These are phyloP conservation scores for Entophlyctis helioformis DNA, from an alignment of 192 early-diverging fungal genomes.

Conservation along the genomic window DNA sequence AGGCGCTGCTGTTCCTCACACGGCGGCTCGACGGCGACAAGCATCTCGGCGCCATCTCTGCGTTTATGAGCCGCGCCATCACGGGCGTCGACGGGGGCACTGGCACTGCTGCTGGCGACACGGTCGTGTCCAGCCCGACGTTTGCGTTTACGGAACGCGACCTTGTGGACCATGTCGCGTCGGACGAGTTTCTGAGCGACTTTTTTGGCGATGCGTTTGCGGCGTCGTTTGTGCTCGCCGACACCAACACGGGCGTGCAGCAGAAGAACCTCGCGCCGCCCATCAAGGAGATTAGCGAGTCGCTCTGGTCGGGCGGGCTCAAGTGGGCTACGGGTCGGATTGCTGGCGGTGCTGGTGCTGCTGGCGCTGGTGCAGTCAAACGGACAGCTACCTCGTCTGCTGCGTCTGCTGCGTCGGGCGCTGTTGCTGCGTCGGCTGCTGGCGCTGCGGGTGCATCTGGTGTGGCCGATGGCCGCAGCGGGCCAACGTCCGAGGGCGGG, in stretches of 20 bases:
- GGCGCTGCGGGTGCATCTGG: no score
- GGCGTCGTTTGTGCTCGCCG: conserved; percentile 44
- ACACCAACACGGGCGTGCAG: conserved; percentile 26
- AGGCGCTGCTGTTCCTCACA: conserved; percentile 73
- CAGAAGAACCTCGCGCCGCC: no score
- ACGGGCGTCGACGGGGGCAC: conserved; percentile 25
- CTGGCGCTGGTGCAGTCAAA: no score
- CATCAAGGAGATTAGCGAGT: conserved; percentile 30
- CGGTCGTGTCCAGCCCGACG: conserved; percentile 23
- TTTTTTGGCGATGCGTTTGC: conserved; percentile 69
- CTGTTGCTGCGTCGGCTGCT: no score
- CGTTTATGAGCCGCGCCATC: conserved; percentile 53
- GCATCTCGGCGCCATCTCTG: conserved; percentile 45
- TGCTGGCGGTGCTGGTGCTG: no score
- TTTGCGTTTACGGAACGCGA: conserved; percentile 53
- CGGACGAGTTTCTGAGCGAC: conserved; percentile 70
- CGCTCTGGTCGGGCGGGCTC: conserved; percentile 20
- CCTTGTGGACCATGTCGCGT: conserved; percentile 82
- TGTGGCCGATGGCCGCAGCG: no score
- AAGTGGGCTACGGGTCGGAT: conserved; percentile 20
- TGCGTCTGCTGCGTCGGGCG: no score
- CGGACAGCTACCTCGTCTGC: no score
- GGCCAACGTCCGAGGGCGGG: no score
- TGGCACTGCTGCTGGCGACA: conserved; percentile 3
- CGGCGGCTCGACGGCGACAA: conserved; percentile 38